A percentile compares a stretch with the other conserved stretches of the same genome.
Evolutionary conservation across 108 stramenopile species (phyloP).

Genomic region (Nitzschia putrida): DNA sequence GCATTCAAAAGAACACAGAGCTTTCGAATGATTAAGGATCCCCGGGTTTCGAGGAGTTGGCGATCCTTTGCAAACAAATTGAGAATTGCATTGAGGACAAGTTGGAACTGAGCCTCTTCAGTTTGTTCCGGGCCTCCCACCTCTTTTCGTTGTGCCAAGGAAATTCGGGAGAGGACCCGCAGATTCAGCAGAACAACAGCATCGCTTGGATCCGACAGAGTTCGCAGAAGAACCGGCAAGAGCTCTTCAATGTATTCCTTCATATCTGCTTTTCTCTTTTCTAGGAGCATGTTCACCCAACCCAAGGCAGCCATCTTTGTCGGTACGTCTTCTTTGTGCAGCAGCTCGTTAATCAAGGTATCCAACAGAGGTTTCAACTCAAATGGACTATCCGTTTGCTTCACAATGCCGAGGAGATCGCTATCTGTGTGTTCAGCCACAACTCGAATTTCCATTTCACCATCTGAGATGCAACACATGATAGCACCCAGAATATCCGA

Average conservation of each 20-base stretch:
- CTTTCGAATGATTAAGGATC: constrained; percentile 94
- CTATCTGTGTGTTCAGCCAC: constrained; percentile 90
- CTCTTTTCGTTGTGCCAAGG: constrained; percentile 56
- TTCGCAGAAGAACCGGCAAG: constrained; percentile 88
- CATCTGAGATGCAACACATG: constrained; percentile 89
- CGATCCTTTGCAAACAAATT: constrained; percentile 88
- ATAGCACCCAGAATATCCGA: constrained; percentile 91
- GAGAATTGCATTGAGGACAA: constrained; percentile 92
- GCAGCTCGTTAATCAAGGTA: constrained; percentile 83
- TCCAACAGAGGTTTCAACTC: constrained; percentile 85
- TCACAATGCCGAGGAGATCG: constrained; percentile 83
- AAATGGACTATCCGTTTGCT: constrained; percentile 71
- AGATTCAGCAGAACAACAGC: constrained; percentile 90
- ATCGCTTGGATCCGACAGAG: constrained; percentile 92
- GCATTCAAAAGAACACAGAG: constrained; percentile 93
- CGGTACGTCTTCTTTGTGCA: constrained; percentile 87
- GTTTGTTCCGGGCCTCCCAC: constrained; percentile 36
- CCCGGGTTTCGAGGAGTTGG: constrained; percentile 91
- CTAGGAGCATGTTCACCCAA: constrained; percentile 98
- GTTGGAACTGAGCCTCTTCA: constrained; percentile 83
- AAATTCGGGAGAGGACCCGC: constrained; percentile 92
- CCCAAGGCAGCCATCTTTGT: constrained; percentile 91
- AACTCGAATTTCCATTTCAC: constrained; percentile 86
- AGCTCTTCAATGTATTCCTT: constrained; percentile 83
- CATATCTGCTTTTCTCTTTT: constrained; percentile 92